phyloP scores from a whole-genome alignment of 1,139 yeast genomes.

The Taphrina betulina region DNA sequence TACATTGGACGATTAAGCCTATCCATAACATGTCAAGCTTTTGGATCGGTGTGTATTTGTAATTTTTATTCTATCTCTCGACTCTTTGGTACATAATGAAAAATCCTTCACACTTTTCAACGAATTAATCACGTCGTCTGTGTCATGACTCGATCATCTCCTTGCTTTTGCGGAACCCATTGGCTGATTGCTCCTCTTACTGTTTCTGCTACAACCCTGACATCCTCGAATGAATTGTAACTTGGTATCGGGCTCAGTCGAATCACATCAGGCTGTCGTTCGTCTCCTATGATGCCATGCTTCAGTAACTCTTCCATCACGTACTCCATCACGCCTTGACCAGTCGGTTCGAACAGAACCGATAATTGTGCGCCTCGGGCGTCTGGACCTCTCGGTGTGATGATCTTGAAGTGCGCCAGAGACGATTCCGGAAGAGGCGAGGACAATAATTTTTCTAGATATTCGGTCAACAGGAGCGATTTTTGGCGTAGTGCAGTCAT shows the following conservation, averaged over 20 bases:
- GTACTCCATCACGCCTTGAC: constrained; percentile 59
- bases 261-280: constrained; percentile 83
- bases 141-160: not conserved
- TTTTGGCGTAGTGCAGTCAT: constrained; percentile 56
- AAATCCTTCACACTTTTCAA: too few species aligned
- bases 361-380: constrained; percentile 84
- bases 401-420: constrained; percentile 53
- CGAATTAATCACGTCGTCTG: too few species aligned
- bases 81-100: too few species aligned
- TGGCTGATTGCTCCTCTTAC: not conserved
- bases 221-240: constrained; percentile 74
- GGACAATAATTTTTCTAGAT: constrained; percentile 51
- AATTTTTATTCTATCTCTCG: too few species aligned
- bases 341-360: constrained; percentile 58
- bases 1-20: constrained; percentile 18
- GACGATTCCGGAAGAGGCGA: constrained; percentile 41
- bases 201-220: constrained; percentile 40
- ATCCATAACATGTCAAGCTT: too few species aligned
- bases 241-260: constrained; percentile 81
- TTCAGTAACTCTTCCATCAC: constrained; percentile 54
- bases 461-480: constrained; percentile 59
- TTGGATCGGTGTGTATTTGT: not conserved
- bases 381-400: constrained; percentile 62
- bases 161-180: constrained; percentile 7
- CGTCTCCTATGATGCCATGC: constrained; percentile 76